Percentiles rank a stretch among this genome's conserved stretches.
Conservation (phyloP, 2,329 filamentous ascomycete genomes). For the Beauveria brongniartii region DNA sequence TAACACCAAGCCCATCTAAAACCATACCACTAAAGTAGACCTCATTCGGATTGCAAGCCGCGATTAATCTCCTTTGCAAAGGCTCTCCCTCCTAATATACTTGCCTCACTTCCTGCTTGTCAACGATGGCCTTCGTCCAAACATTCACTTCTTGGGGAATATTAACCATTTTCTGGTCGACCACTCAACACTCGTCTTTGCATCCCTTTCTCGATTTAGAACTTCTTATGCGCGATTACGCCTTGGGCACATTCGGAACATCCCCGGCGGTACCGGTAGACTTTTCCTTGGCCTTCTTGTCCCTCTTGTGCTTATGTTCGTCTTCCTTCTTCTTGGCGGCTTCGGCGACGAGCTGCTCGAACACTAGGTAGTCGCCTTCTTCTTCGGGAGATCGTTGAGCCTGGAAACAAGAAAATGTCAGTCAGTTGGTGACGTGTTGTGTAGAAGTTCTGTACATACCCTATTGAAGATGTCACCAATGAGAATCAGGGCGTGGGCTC, state of each 20-base stretch:
- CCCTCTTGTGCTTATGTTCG: slow-evolving; percentile 56
- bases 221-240: not conserved
- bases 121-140: not conserved
- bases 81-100: not conserved
- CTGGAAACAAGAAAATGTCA: slow-evolving; percentile 34
- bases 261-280: slow-evolving; percentile 18
- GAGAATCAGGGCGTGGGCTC: slow-evolving; percentile 81
- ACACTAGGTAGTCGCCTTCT: slow-evolving; percentile 97
- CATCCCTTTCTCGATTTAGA: too few species aligned
- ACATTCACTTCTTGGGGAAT: not conserved
- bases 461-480: slow-evolving; percentile 84
- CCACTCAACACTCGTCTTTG: not conserved
- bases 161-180: not conserved
- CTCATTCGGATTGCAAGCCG: not conserved
- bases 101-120: not conserved
- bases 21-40: not conserved
- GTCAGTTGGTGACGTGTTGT: not conserved
- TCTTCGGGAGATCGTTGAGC: slow-evolving; percentile 86
- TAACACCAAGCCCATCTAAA: not conserved
- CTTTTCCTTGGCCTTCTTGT: slow-evolving; percentile 36
- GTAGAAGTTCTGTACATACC: slow-evolving; percentile 41
- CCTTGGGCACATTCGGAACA: slow-evolving; percentile 18
- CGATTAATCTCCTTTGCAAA: not conserved
- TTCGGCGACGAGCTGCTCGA: slow-evolving; percentile 95
- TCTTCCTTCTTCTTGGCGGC: slow-evolving; percentile 92